Base-by-base conservation (phyloP, 768 basidiomycete genomes). In the Lentinula raphanica region DNA sequence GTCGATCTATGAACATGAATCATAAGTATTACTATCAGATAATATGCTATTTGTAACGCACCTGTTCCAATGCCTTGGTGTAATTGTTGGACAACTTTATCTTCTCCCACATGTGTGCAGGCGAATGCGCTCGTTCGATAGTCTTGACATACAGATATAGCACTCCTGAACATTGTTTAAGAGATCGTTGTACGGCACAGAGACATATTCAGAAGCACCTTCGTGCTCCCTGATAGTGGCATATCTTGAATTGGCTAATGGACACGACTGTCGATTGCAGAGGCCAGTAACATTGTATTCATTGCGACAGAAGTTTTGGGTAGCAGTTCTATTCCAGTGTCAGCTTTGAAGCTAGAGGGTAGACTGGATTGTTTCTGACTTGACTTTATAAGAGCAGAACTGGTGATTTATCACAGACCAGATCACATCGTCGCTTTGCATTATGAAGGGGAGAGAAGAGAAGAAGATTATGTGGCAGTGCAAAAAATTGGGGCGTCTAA, bases 371-470 rank as follows among this genome's bases (percentile, higher is more conserved):
- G n/a, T 25, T 39, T 21, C 92, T 69, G 65, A 95, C 96, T 96
- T 98, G 80, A 99, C 95, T 90, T 98, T 98, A 74, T 96, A 99
- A 0, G 96, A 97, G 78, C 97, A 99, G 72, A 98, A 98, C 66
- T 94, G 92, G 58, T 84, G 81, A 73, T 92, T 93, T 69, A 95
- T 94, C 29, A 94, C 91, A 19, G 87, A 91, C 96, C 96, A 99
- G 63, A 99, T 98, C 63, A 98, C 90, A 74, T 98, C 96, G 90
- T 99, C 96, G 74, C 87, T 89, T 71, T 92, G 90, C 89, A 92
- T 92, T 27, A 12, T 32, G 58, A 50, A 67, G 49, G 44, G 11
- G 29, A 49, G 23, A 9, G 21, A 23, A 32, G 32, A 35, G 15
- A 28, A 13, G 19, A 36, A n/a, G 28, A 12, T 15, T 5, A n/a